Evolutionary conservation across 306 rosid genomes (phyloP), one percentile per base, ranked within the genome.

Genomic region (Neltuma alba): DNA sequence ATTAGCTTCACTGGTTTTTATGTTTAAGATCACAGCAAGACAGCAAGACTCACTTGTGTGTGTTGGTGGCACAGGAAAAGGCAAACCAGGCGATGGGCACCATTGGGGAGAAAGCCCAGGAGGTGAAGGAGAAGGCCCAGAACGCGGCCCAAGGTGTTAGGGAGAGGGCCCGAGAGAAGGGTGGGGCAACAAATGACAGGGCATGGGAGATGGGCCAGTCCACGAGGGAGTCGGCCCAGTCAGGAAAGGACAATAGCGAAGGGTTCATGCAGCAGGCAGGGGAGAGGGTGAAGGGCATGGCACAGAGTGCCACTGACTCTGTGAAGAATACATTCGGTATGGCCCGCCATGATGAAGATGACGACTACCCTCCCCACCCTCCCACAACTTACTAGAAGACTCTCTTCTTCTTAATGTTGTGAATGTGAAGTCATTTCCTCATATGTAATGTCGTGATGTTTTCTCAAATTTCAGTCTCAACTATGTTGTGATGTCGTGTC

Each of bases 301-400:
- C 93, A 2, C 82, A 80, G 55, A 82, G 78, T 11, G 89, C 86
- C 3, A 65, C 89, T 0, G 92, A 86, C 15, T 84, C 94, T 0
- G 83, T 88, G 45, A 90, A 88, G 67, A 27, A 75, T n/a, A 88
- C 90, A 31, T 8, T 88, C 6, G 92, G 94, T 9, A 38, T 90
- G 89, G 89, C 37, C 72, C 61, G 20, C 20, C 45, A 42, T 30
- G 82, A 80, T 40, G 75, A 69, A 7, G 72, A 77, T 0, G 72
- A 67, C 2, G 61, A 57, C 34, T 16, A 15, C 8, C 6, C 11
- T 0, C 54, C n/a, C 25, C 16, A 52, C 13, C 55, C 1, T 6
- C 23, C 20, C 20, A 16, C 20, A 3, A 78, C 48, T 5, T 20
- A 33, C 63, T 81, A 37, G n/a, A 60, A 0, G 20, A n/a, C n/a